Base-by-base conservation (phyloP, 2,329 filamentous ascomycete genomes). In the Trichocomaceae sp. region DNA sequence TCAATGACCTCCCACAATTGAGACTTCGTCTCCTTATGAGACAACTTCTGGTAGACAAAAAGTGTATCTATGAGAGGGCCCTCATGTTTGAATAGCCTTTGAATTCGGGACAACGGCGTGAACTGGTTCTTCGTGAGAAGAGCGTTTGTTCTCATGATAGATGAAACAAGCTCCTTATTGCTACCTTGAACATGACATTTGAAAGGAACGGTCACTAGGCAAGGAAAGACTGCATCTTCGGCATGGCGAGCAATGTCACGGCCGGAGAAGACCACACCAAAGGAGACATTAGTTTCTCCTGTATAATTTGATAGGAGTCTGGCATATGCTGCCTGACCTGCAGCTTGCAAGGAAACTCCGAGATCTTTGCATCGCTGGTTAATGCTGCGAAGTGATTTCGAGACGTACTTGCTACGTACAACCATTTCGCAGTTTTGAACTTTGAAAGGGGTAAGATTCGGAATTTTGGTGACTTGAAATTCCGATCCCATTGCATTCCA, bases 201-300 rank as follows among this genome's bases (percentile, higher is more conserved):
- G 0, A 93, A 78, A 0, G 92, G 92, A 2, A 96, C 69, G 0
- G 90, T 96, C 0, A 86, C 85, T 54, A 96, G 83, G 65, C 87
- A 92, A 0, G 92, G 91, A 50, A 96, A 88, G 0, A 82, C 77
- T 4, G 81, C 79, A 5, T 77, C 66, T 17, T 79, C 76, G 0
- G 84, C 82, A n/a, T 78, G 74, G 3, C 85, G 78, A 0, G 78
- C 77, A 3, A 79, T 64, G 29, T 75, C 83, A 33, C 90, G 78
- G 1, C 90, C 90, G 8, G 91, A 91, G 7, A 96, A 75, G 0
- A 91, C 88, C 13, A 87, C 78, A 0, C 91, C 92, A 66, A 93
- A 95, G 0, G 85, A 85, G 0, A 93, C 84, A 5, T 79, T 79
- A 2, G 73, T 64, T 64, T 96, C 90, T 1, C 90, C 90, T 13